Base-by-base conservation (phyloP, 345 rosid genomes). In the Citropsis articulata region DNA sequence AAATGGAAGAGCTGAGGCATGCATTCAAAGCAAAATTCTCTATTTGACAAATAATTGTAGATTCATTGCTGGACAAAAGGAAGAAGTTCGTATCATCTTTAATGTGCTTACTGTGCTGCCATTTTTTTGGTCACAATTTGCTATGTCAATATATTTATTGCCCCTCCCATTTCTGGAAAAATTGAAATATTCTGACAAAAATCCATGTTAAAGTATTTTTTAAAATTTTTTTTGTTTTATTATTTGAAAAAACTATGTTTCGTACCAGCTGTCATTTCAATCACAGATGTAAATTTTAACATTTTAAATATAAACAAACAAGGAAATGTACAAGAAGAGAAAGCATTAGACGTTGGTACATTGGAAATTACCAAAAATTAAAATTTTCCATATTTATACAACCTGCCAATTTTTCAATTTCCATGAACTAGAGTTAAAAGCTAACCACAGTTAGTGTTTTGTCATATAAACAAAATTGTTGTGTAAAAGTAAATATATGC, bases 391-490 rank as follows among this genome's bases (percentile, higher is more conserved):
- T 77, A 25, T 28, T 77, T 83, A 22, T 71, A 67, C 42, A 63
- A 69, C 13, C 50, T 38, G 40, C 12, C 55, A 21, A 59, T 9
- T 3, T 33, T 72, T 61, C 68, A 77, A 69, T 14, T 59, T 59
- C 28, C 31, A 18, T 18, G 48, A 59, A 36, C 68, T 71, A 35
- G 61, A 25, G 86, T 80, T 65, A 80, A 78, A 80, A 66, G 50
- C 30, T 30, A 80, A 83, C 79, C 77, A 45, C 69, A 38, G 74
- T 83, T 77, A 69, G 61, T 72, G 69, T 57, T 80, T 73, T 62
- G 35, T 33, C 66, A 56, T 27, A 6, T 21, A n/a, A n/a, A 16
- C 18, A 69, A 77, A 60, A 45, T 45, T 45, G 50, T 45, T 45
- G 50, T 45, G 50, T 12, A 45, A 45, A 45, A 42, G 14, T 12